phyloP scores from a whole-genome alignment of 2,329 filamentous ascomycete genomes.

The Trichoderma sp. region DNA sequence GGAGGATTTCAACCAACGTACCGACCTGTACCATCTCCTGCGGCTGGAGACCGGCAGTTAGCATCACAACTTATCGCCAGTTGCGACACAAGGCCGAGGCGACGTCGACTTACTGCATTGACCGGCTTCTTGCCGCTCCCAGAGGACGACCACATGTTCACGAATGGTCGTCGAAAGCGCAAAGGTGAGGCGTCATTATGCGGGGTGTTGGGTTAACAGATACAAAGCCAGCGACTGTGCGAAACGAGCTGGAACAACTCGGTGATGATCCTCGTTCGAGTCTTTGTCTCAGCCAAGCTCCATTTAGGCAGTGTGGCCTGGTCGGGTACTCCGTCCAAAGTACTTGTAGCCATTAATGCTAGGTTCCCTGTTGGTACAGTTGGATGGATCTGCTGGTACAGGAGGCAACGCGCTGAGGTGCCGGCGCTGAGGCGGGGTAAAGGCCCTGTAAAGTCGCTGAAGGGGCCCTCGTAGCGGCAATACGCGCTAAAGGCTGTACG shows the following conservation, averaged over 20 bases:
- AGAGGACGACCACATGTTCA: constrained; percentile 63
- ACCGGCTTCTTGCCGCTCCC: constrained; percentile 66
- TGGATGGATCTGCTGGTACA: not conserved
- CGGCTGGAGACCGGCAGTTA: constrained; percentile 39
- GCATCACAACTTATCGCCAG: constrained; percentile 26
- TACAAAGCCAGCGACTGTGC: not conserved
- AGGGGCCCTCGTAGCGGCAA: not conserved
- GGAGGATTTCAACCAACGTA: constrained; percentile 47
- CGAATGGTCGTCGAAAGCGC: constrained; percentile 29
- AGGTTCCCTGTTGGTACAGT: not conserved
- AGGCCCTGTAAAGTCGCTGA: constrained; percentile 11
- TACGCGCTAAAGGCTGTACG: constrained; percentile 1
- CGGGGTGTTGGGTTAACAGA: constrained; percentile 20
- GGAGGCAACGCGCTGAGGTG: not conserved
- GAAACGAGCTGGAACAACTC: not conserved
- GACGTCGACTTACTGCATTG: constrained; percentile 59
- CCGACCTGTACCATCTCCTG: constrained; percentile 99
- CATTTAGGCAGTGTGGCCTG: not conserved
- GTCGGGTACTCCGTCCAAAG: not conserved
- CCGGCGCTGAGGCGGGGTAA: constrained; percentile 20
- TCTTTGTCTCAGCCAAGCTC: constrained; percentile 18
- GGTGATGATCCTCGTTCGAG: constrained; percentile 12
- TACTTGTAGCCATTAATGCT: not conserved
- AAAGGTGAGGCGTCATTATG: constrained; percentile 34
- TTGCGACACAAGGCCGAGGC: constrained; percentile 20